Percentiles rank a stretch among this genome's conserved stretches.
Evolutionary conservation across 192 early-diverging fungal genomes (phyloP).

Genomic region (Kappamyces sp.): DNA sequence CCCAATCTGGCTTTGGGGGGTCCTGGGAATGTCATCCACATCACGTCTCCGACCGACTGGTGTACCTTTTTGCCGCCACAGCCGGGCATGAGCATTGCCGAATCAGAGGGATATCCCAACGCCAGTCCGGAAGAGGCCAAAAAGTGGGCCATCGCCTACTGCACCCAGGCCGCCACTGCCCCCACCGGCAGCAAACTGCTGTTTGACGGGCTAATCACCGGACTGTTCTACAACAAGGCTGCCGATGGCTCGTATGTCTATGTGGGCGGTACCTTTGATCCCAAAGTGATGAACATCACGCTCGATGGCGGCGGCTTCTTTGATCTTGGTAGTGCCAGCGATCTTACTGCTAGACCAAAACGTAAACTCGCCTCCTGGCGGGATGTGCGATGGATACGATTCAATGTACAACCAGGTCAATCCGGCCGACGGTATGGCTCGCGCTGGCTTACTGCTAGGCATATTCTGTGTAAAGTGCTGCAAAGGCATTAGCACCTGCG

Average conservation of each 20-base stretch:
- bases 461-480: constrained; percentile 1
- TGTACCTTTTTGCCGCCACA: constrained; percentile 2
- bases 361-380: background rate
- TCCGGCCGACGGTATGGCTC: background rate
- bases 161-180: background rate
- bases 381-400: background rate
- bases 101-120: background rate
- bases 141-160: background rate
- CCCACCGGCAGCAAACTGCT: background rate
- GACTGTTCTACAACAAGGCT: background rate
- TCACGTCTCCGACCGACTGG: background rate
- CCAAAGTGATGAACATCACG: background rate
- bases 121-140: background rate
- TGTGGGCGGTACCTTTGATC: background rate
- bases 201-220: background rate
- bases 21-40: background rate
- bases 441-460: background rate
- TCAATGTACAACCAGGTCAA: background rate
- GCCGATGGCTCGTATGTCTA: too few species aligned
- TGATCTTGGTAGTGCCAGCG: background rate
- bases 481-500: background rate
- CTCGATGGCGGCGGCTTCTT: background rate
- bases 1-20: background rate
- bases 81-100: background rate
- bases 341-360: background rate